Conservation (phyloP, 192 early-diverging fungal genomes). For the Rhizophagus sp. region DNA sequence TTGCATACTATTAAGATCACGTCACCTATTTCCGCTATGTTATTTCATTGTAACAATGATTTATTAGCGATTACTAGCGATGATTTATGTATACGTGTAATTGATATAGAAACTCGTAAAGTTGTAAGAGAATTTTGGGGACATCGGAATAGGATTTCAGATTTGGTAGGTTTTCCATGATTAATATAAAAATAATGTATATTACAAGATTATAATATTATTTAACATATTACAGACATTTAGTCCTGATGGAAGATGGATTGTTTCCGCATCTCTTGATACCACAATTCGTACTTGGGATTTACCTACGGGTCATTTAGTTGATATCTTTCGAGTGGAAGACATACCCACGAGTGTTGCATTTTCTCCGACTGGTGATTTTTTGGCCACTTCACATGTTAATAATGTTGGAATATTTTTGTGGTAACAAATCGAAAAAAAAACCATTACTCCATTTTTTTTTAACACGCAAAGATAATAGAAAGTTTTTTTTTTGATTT, state of each 20-base stretch:
- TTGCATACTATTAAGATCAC: conserved; percentile 65
- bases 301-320: conserved; percentile 85
- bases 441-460: not conserved
- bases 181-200: not conserved
- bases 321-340: conserved; percentile 81
- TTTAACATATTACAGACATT: conserved; percentile 58
- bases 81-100: conserved; percentile 83
- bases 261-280: conserved; percentile 83
- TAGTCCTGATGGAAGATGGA: conserved; percentile 90
- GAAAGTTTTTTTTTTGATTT: not conserved
- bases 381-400: conserved; percentile 89
- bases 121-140: conserved; percentile 89
- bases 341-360: conserved; percentile 81
- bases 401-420: conserved; percentile 90
- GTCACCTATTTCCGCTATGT: conserved; percentile 62
- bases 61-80: conserved; percentile 84
- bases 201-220: not conserved
- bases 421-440: conserved; percentile 55
- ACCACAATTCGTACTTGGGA: conserved; percentile 94
- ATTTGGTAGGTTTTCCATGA: conserved; percentile 57
- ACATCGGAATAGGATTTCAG: conserved; percentile 86
- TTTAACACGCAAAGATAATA: not conserved
- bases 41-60: conserved; percentile 69
- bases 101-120: conserved; percentile 81
- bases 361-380: conserved; percentile 91